Conservation (phyloP, 352 stramenopile species). For the Peronospora farinosa region DNA sequence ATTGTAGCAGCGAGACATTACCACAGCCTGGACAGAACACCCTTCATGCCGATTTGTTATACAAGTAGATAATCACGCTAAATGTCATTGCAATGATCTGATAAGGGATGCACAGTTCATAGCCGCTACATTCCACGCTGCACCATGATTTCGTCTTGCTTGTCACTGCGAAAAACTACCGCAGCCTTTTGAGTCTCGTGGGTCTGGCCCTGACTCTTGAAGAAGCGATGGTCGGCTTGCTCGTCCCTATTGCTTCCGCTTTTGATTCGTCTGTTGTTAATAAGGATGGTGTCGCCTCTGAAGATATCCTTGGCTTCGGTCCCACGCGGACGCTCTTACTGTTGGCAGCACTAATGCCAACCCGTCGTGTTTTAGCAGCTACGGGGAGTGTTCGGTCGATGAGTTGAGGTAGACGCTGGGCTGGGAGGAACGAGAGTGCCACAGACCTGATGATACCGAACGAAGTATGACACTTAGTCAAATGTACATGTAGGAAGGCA, state of each 20-base stretch:
- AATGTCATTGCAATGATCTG: not conserved
- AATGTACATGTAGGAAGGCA: not conserved
- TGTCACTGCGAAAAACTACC: constrained; percentile 8
- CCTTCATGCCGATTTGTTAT: no score
- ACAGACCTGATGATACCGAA: constrained; percentile 21
- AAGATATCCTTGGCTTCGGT: constrained; percentile 1
- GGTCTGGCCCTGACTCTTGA: constrained; percentile 20
- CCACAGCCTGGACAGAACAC: no score
- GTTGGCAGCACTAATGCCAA: constrained; percentile 15
- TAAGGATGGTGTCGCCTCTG: constrained; percentile 5
- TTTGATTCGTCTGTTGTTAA: constrained; percentile 3
- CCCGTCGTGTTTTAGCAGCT: constrained; percentile 28
- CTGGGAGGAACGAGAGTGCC: constrained; percentile 24
- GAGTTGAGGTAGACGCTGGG: constrained; percentile 24
- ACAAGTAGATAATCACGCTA: no score
- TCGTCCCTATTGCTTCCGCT: not conserved
- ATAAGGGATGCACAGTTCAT: not conserved
- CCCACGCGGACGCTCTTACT: constrained; percentile 19
- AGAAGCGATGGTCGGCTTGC: constrained; percentile 15
- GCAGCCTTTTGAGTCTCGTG: constrained; percentile 32
- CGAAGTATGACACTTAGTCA: not conserved
- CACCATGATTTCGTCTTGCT: not conserved
- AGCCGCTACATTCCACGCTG: not conserved
- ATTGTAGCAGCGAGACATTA: no score
- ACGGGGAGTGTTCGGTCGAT: constrained; percentile 22